phyloP scores from a whole-genome alignment of 257 asterid genomes.

The Cordia subcordata region DNA sequence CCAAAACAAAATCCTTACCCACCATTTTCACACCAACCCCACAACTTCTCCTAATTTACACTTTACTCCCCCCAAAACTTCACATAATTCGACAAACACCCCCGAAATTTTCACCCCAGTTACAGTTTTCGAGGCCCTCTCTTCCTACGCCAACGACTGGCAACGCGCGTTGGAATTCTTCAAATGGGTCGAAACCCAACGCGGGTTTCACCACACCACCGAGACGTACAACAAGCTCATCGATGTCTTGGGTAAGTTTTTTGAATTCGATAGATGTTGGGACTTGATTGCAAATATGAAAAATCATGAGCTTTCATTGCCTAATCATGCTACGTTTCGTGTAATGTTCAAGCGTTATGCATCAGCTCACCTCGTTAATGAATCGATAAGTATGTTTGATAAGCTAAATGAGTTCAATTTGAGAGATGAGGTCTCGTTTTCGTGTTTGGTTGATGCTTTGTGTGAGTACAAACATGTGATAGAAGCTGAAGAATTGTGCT shows the following conservation, averaged over 20 bases:
- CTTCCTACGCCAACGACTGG: slow-evolving; percentile 79
- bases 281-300: slow-evolving; percentile 52
- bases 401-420: slow-evolving; percentile 52
- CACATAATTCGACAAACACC: slow-evolving; percentile 2
- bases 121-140: slow-evolving; percentile 55
- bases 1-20: slow-evolving; percentile 18
- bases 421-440: slow-evolving; percentile 69
- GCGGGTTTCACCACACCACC: slow-evolving; percentile 60
- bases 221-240: slow-evolving; percentile 60
- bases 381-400: slow-evolving; percentile 66
- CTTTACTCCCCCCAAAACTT: slow-evolving; percentile 6
- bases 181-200: slow-evolving; percentile 62
- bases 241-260: slow-evolving; percentile 78
- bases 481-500: slow-evolving; percentile 88
- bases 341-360: slow-evolving; percentile 68
- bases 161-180: slow-evolving; percentile 78
- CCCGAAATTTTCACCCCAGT: slow-evolving; percentile 16
- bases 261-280: slow-evolving; percentile 72
- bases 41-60: slow-evolving; percentile 16
- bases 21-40: slow-evolving; percentile 7
- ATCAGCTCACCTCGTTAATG: slow-evolving; percentile 72
- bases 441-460: slow-evolving; percentile 68
- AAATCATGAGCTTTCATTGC: slow-evolving; percentile 28
- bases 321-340: slow-evolving; percentile 71
- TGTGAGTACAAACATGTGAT: slow-evolving; percentile 87